phyloP scores from a whole-genome alignment of 495 filamentous ascomycete species.

The Penicillium cataractarum region DNA sequence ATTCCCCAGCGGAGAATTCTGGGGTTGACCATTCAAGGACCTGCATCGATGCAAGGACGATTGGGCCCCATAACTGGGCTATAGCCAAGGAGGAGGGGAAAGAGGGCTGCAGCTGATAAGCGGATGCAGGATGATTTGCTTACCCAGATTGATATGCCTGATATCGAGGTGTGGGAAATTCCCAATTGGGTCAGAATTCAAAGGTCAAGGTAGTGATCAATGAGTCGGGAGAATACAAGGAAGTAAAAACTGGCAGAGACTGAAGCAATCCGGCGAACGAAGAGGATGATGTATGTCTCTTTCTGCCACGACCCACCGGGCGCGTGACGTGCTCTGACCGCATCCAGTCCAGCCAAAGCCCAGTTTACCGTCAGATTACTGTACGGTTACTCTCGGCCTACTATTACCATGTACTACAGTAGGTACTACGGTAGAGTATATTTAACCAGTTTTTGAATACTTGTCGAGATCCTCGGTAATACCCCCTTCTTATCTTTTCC shows the following conservation, averaged over 20 bases:
- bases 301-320: constrained; percentile 48
- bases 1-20: constrained; percentile 3
- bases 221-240: constrained; percentile 3
- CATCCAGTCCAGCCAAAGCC: constrained; percentile 20
- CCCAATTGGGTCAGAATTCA: constrained; percentile 17
- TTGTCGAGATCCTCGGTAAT: background rate
- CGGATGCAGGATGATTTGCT: constrained; percentile 23
- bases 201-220: constrained; percentile 18
- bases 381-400: constrained; percentile 31
- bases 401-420: no score
- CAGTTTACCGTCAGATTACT: constrained; percentile 24
- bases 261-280: constrained; percentile 31
- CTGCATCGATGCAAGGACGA: constrained; percentile 21
- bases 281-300: constrained; percentile 48
- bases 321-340: constrained; percentile 50
- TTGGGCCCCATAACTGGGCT: background rate
- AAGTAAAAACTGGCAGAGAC: constrained; percentile 23
- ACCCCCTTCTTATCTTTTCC: background rate
- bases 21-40: constrained; percentile 15
- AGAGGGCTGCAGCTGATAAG: constrained; percentile 25
- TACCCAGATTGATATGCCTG: constrained; percentile 26
- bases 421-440: no score
- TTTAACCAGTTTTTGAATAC: background rate
- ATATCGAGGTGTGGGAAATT: constrained; percentile 7
- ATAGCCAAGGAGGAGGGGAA: constrained; percentile 17